These are phyloP conservation scores for Phenoliferia sp. DNA, from an alignment of 1,284 basidiomycete genomes.

Conservation along the genomic window DNA sequence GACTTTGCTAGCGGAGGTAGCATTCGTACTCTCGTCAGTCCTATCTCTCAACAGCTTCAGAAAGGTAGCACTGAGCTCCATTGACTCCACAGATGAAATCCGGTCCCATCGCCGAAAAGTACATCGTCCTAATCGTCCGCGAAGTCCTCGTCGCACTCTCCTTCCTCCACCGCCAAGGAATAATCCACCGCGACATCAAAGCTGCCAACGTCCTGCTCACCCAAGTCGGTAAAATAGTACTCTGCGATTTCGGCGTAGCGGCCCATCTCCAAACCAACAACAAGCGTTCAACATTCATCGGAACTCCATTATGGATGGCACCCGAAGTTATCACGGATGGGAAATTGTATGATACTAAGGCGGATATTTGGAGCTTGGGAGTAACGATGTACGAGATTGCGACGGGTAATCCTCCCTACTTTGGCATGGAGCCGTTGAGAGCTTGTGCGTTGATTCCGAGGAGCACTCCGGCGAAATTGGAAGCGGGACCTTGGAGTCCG, in stretches of 20 bases:
- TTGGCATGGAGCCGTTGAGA: constrained; percentile 68
- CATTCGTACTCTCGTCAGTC: constrained; percentile 69
- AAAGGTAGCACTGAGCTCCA: background rate
- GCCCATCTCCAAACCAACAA: constrained; percentile 79
- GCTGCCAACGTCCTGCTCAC: constrained; percentile 92
- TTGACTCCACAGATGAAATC: constrained; percentile 64
- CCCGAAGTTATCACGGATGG: constrained; percentile 89
- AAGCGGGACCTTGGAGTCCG: constrained; percentile 68
- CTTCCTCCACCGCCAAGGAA: constrained; percentile 86
- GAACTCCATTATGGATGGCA: constrained; percentile 98
- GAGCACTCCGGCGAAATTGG: constrained; percentile 71
- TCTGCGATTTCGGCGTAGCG: constrained; percentile 95
- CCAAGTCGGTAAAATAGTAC: constrained; percentile 77
- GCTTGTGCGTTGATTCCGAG: constrained; percentile 83
- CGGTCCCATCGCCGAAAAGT: constrained; percentile 77
- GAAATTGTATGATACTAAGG: constrained; percentile 85
- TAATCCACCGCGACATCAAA: constrained; percentile 96
- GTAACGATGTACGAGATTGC: constrained; percentile 94
- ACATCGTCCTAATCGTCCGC: constrained; percentile 78
- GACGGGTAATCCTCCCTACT: constrained; percentile 79
- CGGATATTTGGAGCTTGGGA: constrained; percentile 94
- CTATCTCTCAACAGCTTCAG: background rate
- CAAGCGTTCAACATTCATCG: constrained; percentile 90
- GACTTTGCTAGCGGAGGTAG: constrained; percentile 95
- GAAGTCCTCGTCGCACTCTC: constrained; percentile 81